Conservation (phyloP, 73 alveolate species). For the Blepharisma japonicum region DNA sequence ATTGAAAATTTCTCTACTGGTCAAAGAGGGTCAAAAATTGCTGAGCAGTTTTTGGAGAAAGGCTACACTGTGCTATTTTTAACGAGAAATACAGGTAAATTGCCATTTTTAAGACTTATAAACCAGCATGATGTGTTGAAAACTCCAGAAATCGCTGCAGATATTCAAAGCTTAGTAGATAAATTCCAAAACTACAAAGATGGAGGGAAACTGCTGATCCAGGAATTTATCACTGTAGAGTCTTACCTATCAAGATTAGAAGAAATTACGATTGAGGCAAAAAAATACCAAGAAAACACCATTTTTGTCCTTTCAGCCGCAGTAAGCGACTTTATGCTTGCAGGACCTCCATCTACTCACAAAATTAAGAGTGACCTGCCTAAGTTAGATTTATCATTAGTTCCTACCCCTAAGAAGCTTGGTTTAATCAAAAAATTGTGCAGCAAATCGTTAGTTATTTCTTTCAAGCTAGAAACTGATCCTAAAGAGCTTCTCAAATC, state of each 20-base stretch:
- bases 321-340: constrained; percentile 65
- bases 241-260: constrained; percentile 37
- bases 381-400: constrained; percentile 6
- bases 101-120: constrained; percentile 9
- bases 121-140: not conserved
- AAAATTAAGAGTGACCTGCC: constrained; percentile 43
- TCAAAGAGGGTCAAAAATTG: constrained; percentile 72
- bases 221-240: constrained; percentile 35
- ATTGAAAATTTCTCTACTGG: constrained; percentile 90
- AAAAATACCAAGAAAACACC: not conserved
- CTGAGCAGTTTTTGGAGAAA: constrained; percentile 52
- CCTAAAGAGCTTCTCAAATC: not conserved
- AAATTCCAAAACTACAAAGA: constrained; percentile 9
- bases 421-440: constrained; percentile 7
- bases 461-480: constrained; percentile 54
- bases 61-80: not conserved
- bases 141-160: not conserved
- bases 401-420: constrained; percentile 33
- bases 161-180: not conserved
- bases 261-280: not conserved
- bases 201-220: constrained; percentile 16
- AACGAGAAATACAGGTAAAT: not conserved
- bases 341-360: constrained; percentile 41
- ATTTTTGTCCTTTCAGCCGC: constrained; percentile 63
- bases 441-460: constrained; percentile 28